A percentile compares a stretch with the other conserved stretches of the same genome.
phyloP scores from a whole-genome alignment of 345 rosid species.

The Ceriops decandra region DNA sequence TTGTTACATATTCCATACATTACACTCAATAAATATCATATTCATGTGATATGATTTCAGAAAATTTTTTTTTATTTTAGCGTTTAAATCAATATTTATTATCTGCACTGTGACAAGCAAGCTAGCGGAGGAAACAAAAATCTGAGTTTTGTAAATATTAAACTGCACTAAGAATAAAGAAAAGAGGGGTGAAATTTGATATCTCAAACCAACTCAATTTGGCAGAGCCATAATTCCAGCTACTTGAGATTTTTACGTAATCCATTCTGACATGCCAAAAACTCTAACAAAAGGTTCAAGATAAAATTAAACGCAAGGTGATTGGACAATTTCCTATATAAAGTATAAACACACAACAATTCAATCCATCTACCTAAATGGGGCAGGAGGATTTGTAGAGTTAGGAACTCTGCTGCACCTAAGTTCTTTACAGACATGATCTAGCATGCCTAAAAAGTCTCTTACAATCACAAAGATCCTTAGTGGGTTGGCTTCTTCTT shows the following conservation, averaged over 20 bases:
- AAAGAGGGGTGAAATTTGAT: too few species aligned
- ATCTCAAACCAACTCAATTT: neutral
- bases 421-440: constrained; percentile 84
- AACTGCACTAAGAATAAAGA: too few species aligned
- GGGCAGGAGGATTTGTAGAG: constrained; percentile 70
- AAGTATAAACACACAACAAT: constrained; percentile 8
- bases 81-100: too few species aligned
- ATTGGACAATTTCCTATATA: constrained; percentile 4
- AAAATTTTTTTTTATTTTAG: too few species aligned
- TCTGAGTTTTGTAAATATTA: too few species aligned
- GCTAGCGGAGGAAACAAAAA: too few species aligned
- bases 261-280: constrained; percentile 14
- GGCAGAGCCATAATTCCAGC: constrained; percentile 6
- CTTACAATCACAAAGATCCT: constrained; percentile 94
- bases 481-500: constrained; percentile 81
- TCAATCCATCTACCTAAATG: constrained; percentile 51
- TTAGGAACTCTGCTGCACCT: constrained; percentile 57
- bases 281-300: neutral
- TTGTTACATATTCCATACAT: too few species aligned
- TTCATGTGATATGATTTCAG: too few species aligned
- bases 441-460: constrained; percentile 92
- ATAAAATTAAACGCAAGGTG: neutral
- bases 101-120: too few species aligned
- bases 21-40: too few species aligned
- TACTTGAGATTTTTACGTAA: constrained; percentile 1